Evolutionary conservation across 192 early-diverging fungal genomes (phyloP).

Genomic region (Nowakowskiella sp.): DNA sequence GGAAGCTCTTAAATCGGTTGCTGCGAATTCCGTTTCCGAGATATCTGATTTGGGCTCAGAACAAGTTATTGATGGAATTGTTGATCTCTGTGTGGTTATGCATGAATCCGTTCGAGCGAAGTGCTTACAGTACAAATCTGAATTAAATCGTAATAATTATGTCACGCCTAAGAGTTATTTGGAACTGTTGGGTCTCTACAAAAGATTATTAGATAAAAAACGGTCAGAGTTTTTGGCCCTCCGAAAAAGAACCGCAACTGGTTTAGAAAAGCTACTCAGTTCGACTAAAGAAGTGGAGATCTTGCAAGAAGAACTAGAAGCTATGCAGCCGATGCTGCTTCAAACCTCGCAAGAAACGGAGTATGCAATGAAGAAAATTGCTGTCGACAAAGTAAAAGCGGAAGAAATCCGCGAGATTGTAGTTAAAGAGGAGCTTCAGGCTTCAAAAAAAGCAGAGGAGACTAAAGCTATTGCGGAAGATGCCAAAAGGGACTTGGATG

Average conservation of each 20-base stretch:
- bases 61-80: slow-evolving; percentile 50
- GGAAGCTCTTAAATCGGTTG: slow-evolving; percentile 47
- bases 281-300: slow-evolving; percentile 56
- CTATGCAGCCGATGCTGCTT: slow-evolving; percentile 55
- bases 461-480: slow-evolving; percentile 56
- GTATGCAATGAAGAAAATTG: slow-evolving; percentile 55
- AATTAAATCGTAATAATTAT: slow-evolving; percentile 54
- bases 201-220: slow-evolving; percentile 50
- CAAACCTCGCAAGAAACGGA: slow-evolving; percentile 56
- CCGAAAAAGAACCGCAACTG: slow-evolving; percentile 45
- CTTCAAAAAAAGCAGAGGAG: slow-evolving; percentile 54
- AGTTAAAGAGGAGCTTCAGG: slow-evolving; percentile 40
- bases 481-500: slow-evolving; percentile 50
- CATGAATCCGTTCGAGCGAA: slow-evolving; percentile 47
- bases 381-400: slow-evolving; percentile 49
- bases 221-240: slow-evolving; percentile 43
- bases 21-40: slow-evolving; percentile 47
- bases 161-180: slow-evolving; percentile 58
- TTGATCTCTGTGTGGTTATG: slow-evolving; percentile 50
- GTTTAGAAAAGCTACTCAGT: slow-evolving; percentile 50
- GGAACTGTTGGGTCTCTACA: slow-evolving; percentile 50
- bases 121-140: slow-evolving; percentile 44
- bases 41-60: slow-evolving; percentile 49
- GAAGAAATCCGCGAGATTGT: slow-evolving; percentile 53
- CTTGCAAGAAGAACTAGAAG: slow-evolving; percentile 54